A percentile compares a stretch with the other conserved stretches of the same genome.
These are phyloP conservation scores for Venturia aucupariae DNA, from an alignment of 2,329 filamentous ascomycete species.

Conservation along the genomic window DNA sequence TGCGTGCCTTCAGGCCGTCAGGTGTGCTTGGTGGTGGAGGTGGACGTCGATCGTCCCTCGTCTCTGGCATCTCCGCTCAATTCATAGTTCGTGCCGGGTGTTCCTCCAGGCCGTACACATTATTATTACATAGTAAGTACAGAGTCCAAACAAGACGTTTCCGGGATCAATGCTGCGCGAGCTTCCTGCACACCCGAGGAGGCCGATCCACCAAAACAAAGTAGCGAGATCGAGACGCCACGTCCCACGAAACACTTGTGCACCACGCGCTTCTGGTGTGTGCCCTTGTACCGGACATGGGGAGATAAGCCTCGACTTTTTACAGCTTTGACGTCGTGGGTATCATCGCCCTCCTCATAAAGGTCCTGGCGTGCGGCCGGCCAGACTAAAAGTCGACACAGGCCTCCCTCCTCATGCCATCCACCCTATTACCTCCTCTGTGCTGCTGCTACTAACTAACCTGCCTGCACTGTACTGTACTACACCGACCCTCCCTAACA, in stretches of 20 bases:
- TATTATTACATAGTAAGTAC: not conserved
- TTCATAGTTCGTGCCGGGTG: not conserved
- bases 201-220: conserved; percentile 12
- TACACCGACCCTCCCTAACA: conserved; percentile 9
- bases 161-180: not conserved
- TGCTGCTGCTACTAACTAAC: not conserved
- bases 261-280: conserved; percentile 12
- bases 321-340: conserved; percentile 11
- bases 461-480: too few relatives aligned
- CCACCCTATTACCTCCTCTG: not conserved
- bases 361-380: not conserved
- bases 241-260: conserved; percentile 13
- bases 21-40: not conserved
- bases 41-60: not conserved
- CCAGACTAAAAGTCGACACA: not conserved
- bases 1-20: not conserved
- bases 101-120: not conserved
- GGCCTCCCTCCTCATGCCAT: not conserved
- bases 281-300: conserved; percentile 6
- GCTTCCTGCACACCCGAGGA: not conserved
- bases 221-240: conserved; percentile 14
- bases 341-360: not conserved
- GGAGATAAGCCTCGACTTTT: conserved; percentile 11
- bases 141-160: not conserved
- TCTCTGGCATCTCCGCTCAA: not conserved